A percentile compares a stretch with the other conserved stretches of the same genome.
Conservation (phyloP, 208 protist species). For the Crithidia expoeki region DNA sequence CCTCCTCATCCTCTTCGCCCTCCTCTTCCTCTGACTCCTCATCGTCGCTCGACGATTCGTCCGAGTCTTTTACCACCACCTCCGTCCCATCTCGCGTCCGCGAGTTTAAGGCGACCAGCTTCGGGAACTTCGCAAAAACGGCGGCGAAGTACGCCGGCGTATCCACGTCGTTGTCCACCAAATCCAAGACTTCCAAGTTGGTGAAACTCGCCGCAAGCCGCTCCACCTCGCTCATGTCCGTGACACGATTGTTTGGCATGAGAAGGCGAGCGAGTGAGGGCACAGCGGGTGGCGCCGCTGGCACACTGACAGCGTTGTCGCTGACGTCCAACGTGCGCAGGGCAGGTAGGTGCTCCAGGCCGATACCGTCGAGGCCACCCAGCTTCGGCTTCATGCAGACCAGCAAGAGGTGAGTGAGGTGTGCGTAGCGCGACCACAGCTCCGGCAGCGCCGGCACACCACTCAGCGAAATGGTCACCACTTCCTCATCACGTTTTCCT, state of each 20-base stretch:
- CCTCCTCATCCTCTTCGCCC: not conserved
- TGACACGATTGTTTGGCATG: slow-evolving; percentile 75
- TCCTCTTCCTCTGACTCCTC: slow-evolving; percentile 17
- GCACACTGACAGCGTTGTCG: slow-evolving; percentile 74
- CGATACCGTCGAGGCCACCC: slow-evolving; percentile 34
- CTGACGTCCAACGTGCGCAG: slow-evolving; percentile 83
- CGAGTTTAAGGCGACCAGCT: slow-evolving; percentile 57
- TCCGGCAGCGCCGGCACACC: slow-evolving; percentile 59
- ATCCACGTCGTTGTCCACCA: slow-evolving; percentile 62
- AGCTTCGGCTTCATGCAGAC: slow-evolving; percentile 72
- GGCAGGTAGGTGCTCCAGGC: slow-evolving; percentile 31
- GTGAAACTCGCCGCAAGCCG: slow-evolving; percentile 58
- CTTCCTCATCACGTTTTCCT: slow-evolving; percentile 46
- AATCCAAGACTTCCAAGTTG: slow-evolving; percentile 69
- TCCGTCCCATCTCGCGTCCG: slow-evolving; percentile 56
- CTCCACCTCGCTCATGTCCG: slow-evolving; percentile 53
- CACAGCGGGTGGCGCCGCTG: slow-evolving; percentile 26
- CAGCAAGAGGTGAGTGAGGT: slow-evolving; percentile 64
- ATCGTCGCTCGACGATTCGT: slow-evolving; percentile 35
- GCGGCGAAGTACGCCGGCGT: slow-evolving; percentile 43
- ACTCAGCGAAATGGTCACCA: slow-evolving; percentile 64
- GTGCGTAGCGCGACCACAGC: slow-evolving; percentile 48
- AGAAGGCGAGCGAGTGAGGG: slow-evolving; percentile 52
- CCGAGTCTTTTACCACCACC: slow-evolving; percentile 39
- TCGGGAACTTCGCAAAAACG: slow-evolving; percentile 64